Percentiles rank a stretch among this genome's conserved stretches.
Evolutionary conservation across 2,329 filamentous ascomycete genomes (phyloP).

Genomic region (Sporothrix dimorphospora): DNA sequence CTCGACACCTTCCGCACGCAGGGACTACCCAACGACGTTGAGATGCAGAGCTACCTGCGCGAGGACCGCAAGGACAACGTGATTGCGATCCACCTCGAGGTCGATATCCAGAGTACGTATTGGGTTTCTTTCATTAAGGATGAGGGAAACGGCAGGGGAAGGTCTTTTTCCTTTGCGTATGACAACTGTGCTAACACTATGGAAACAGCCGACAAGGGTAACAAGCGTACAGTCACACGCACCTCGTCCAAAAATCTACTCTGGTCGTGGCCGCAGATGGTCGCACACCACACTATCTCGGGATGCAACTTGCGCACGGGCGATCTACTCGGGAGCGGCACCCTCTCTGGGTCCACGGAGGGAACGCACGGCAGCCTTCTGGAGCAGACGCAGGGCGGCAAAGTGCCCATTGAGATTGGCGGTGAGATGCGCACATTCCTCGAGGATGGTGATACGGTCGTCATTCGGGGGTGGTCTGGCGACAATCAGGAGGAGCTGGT

Average conservation of each 20-base stretch:
- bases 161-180: too few species aligned
- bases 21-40: constrained; percentile 41
- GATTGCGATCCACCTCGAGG: constrained; percentile 36
- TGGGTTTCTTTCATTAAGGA: too few species aligned
- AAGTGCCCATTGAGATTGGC: constrained; percentile 44
- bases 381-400: constrained; percentile 51
- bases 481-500: constrained; percentile 40
- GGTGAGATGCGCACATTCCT: constrained; percentile 49
- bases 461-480: constrained; percentile 44
- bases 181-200: too few species aligned
- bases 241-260: constrained; percentile 59
- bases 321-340: constrained; percentile 77
- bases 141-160: too few species aligned
- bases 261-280: constrained; percentile 83
- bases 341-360: constrained; percentile 58
- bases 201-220: too few species aligned
- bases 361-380: constrained; percentile 47
- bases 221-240: too few species aligned
- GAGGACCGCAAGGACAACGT: constrained; percentile 48
- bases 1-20: constrained; percentile 58
- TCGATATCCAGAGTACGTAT: constrained; percentile 17
- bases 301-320: constrained; percentile 75
- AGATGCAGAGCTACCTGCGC: constrained; percentile 53
- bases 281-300: constrained; percentile 77
- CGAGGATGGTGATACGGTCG: constrained; percentile 51